A percentile compares a stretch with the other conserved stretches of the same genome.
Conservation (phyloP, 768 basidiomycete genomes). For the Suillus subalutaceus region DNA sequence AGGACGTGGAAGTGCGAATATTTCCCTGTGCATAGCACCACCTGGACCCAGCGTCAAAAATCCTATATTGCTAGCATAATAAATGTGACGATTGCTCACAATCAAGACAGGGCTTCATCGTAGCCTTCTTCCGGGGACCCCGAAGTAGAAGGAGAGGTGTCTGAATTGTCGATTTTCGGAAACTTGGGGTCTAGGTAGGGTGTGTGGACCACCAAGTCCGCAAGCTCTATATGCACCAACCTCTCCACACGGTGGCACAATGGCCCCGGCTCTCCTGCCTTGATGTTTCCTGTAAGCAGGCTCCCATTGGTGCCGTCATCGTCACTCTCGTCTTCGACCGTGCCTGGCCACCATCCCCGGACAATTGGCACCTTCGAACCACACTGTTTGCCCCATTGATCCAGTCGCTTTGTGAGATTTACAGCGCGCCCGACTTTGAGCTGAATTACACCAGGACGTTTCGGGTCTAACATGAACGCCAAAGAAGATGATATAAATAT, state of each 20-base stretch:
- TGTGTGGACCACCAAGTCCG: slow-evolving; percentile 60
- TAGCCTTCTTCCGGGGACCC: slow-evolving; percentile 23
- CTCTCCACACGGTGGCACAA: slow-evolving; percentile 79
- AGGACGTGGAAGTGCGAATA: slow-evolving; percentile 71
- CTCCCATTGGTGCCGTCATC: slow-evolving; percentile 41
- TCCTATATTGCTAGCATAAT: slow-evolving; percentile 21
- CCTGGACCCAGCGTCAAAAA: slow-evolving; percentile 37
- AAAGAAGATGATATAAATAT: not conserved
- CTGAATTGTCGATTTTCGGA: slow-evolving; percentile 39
- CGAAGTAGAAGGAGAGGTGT: slow-evolving; percentile 18
- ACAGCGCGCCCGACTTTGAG: slow-evolving; percentile 82
- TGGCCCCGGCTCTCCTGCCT: slow-evolving; percentile 60
- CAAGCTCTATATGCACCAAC: slow-evolving; percentile 79
- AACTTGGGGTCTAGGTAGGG: slow-evolving; percentile 63
- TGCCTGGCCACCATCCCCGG: slow-evolving; percentile 74
- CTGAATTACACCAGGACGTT: slow-evolving; percentile 46
- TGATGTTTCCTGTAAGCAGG: slow-evolving; percentile 67
- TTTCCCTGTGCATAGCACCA: slow-evolving; percentile 70
- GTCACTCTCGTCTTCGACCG: slow-evolving; percentile 41
- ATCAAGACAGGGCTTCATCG: slow-evolving; percentile 40
- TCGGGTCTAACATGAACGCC: slow-evolving; percentile 30
- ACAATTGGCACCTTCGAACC: slow-evolving; percentile 74
- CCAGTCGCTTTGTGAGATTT: slow-evolving; percentile 71
- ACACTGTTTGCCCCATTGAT: slow-evolving; percentile 84
- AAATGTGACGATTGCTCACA: slow-evolving; percentile 42